These are phyloP conservation scores for Scheffersomyces insectosa DNA, from an alignment of 1,139 yeast genomes.

Conservation along the genomic window DNA sequence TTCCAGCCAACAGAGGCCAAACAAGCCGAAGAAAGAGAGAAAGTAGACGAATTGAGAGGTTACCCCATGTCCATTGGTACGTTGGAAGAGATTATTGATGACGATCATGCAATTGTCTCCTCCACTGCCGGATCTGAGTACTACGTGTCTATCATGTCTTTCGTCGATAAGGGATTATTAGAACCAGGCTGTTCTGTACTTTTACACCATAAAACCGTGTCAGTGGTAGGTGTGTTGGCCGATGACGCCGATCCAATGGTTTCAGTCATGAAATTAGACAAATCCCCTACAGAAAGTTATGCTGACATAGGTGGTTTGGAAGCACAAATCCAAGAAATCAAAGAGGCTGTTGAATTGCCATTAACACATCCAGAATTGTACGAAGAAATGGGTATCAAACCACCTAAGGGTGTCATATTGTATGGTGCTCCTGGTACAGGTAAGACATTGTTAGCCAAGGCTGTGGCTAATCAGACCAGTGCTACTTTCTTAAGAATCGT, in stretches of 20 bases:
- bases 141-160: conserved; percentile 93
- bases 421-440: conserved; percentile 99
- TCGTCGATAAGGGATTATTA: conserved; percentile 92
- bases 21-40: conserved; percentile 93
- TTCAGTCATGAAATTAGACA: conserved; percentile 94
- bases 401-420: conserved; percentile 97
- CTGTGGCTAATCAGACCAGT: conserved; percentile 96
- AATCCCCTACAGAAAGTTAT: conserved; percentile 95
- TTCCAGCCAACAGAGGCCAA: conserved; percentile 95
- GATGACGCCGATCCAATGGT: conserved; percentile 99
- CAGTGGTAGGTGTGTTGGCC: conserved; percentile 91
- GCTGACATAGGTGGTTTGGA: conserved; percentile 98
- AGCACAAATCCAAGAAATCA: conserved; percentile 93
- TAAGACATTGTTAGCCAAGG: conserved; percentile 93
- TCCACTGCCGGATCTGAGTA: conserved; percentile 96
- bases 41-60: conserved; percentile 94
- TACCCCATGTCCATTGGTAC: conserved; percentile 97
- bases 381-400: conserved; percentile 99
- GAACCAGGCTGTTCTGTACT: conserved; percentile 99
- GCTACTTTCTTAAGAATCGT: conserved; percentile 96
- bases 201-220: conserved; percentile 91
- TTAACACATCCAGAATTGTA: conserved; percentile 96
- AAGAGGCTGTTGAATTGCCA: conserved; percentile 97
- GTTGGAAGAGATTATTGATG: conserved; percentile 94
- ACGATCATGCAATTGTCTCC: conserved; percentile 97